phyloP scores from a whole-genome alignment of 2,329 filamentous ascomycete genomes.

The Aspergillus quadrilineatus region DNA sequence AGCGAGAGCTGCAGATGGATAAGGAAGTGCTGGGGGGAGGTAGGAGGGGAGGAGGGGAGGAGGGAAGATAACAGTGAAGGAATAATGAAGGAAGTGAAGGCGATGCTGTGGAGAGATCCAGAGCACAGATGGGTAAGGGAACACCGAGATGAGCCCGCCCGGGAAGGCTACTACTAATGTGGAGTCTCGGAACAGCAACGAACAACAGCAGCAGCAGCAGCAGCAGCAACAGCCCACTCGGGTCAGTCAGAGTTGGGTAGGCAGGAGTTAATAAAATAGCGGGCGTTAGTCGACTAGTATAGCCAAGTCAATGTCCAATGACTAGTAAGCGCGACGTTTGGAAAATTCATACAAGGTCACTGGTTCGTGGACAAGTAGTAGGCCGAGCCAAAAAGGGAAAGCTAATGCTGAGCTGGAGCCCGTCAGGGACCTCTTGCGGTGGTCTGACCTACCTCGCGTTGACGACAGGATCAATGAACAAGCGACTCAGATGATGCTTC shows the following conservation, averaged over 20 bases:
- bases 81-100: slow-evolving; percentile 17
- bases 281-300: slow-evolving; percentile 8
- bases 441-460: slow-evolving; percentile 11
- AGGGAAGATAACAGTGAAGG: slow-evolving; percentile 6
- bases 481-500: not conserved
- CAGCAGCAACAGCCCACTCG: slow-evolving; percentile 4
- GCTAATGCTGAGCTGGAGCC: slow-evolving; percentile 1
- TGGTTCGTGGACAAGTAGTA: slow-evolving; percentile 12
- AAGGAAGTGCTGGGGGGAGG: slow-evolving; percentile 10
- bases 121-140: slow-evolving; percentile 21
- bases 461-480: not conserved
- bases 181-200: slow-evolving; percentile 26
- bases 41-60: slow-evolving; percentile 9
- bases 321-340: slow-evolving; percentile 16
- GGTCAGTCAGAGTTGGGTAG: slow-evolving; percentile 8
- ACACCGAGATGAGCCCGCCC: slow-evolving; percentile 25
- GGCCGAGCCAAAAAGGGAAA: slow-evolving; percentile 12
- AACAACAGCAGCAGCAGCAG: slow-evolving; percentile 6
- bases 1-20: slow-evolving; percentile 11
- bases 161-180: slow-evolving; percentile 23
- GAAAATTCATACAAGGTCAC: slow-evolving; percentile 13
- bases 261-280: slow-evolving; percentile 7
- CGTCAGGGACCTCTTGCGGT: slow-evolving; percentile 6
- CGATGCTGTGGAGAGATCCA: slow-evolving; percentile 19
- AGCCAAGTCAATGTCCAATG: slow-evolving; percentile 12